These are phyloP conservation scores for Colletotrichum sp. DNA, from an alignment of 2,329 filamentous ascomycete genomes.

Conservation along the genomic window DNA sequence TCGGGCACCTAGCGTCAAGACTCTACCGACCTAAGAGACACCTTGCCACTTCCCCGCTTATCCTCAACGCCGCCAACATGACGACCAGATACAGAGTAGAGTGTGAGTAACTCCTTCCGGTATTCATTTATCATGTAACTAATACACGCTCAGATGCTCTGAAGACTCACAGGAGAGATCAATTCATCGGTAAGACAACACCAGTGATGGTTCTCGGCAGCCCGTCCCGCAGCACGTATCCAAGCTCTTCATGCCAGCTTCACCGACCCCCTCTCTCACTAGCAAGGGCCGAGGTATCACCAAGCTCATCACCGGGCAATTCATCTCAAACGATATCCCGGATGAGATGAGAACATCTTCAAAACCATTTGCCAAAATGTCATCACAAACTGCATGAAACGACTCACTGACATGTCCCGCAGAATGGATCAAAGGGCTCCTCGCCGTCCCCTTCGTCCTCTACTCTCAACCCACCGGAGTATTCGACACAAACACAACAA, in stretches of 20 bases:
- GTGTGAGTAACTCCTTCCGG: conserved; percentile 58
- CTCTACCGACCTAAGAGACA: background rate
- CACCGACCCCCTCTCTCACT: background rate
- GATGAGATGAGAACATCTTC: background rate
- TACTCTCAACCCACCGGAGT: conserved; percentile 93
- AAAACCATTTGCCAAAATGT: background rate
- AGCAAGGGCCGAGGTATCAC: background rate
- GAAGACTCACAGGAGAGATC: conserved; percentile 89
- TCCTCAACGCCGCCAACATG: conserved; percentile 42
- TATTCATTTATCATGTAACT: conserved; percentile 3
- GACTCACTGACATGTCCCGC: conserved; percentile 9
- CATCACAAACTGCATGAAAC: background rate
- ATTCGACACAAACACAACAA: conserved; percentile 71
- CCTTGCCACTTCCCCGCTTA: background rate
- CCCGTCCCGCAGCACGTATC: background rate
- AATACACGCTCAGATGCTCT: conserved; percentile 53
- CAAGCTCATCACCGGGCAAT: background rate
- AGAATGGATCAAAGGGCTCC: conserved; percentile 96
- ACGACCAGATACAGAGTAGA: conserved; percentile 73
- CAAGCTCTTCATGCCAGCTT: background rate
- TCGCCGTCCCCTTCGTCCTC: conserved; percentile 95
- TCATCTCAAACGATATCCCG: background rate
- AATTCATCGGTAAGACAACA: conserved; percentile 72
- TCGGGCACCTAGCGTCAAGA: background rate
- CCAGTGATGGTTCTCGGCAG: background rate